phyloP scores from a whole-genome alignment of 106 monocot species.

The Dioscorea zingiberensis region DNA sequence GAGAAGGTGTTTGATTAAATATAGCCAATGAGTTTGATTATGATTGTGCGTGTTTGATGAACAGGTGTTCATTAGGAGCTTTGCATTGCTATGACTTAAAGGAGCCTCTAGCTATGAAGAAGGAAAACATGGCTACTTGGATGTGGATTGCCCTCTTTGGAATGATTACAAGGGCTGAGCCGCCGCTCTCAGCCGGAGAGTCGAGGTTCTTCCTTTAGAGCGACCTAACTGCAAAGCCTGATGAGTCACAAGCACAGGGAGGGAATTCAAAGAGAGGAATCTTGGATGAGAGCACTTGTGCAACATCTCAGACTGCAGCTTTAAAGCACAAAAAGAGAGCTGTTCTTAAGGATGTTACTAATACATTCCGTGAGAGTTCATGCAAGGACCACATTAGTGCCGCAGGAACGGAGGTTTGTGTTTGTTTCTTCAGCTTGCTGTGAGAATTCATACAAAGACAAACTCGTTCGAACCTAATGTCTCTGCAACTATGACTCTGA shows the following conservation, averaged over 20 bases:
- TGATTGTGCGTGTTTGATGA: background rate
- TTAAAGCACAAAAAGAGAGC: conserved; percentile 41
- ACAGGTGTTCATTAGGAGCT: background rate
- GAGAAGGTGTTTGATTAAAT: too few species aligned
- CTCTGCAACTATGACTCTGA: too few species aligned
- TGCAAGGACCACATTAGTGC: conserved; percentile 10
- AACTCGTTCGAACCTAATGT: too few species aligned
- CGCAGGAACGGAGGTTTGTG: conserved; percentile 40
- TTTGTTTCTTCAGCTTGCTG: background rate
- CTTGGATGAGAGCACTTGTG: conserved; percentile 29
- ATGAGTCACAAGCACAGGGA: conserved; percentile 15
- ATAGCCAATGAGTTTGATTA: background rate
- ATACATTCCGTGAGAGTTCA: conserved; percentile 26
- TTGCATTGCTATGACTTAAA: conserved; percentile 5
- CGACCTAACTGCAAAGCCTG: conserved; percentile 16
- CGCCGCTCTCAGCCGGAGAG: conserved; percentile 28
- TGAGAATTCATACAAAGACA: background rate
- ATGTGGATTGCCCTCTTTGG: conserved; percentile 15
- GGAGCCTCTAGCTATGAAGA: conserved; percentile 32
- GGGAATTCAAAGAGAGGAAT: conserved; percentile 39
- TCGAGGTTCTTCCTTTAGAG: conserved; percentile 10
- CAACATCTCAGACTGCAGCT: conserved; percentile 8
- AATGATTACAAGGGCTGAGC: conserved; percentile 52
- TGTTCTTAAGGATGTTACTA: conserved; percentile 47
- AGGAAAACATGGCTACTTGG: conserved; percentile 20